A percentile compares a stretch with the other conserved stretches of the same genome.
phyloP scores from a whole-genome alignment of 75 land plant species.

The Picea glauca region DNA sequence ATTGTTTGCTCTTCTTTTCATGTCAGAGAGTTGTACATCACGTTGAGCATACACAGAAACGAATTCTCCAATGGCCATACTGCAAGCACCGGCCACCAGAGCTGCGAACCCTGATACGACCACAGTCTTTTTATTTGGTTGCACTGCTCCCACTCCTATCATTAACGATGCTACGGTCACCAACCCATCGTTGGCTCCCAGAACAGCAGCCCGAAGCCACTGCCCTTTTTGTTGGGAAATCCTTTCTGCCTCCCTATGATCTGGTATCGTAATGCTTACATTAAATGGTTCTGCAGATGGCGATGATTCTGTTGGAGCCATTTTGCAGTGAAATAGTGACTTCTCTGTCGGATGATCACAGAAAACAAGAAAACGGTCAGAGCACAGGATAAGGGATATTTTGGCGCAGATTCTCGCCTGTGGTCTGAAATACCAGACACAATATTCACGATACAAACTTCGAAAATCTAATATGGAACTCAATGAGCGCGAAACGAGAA shows the following conservation, averaged over 20 bases:
- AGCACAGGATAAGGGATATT: no score
- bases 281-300: no score
- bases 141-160: conserved; percentile 82
- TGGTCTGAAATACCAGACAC: no score
- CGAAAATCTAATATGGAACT: no score
- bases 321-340: no score
- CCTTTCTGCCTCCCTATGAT: not conserved
- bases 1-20: not conserved
- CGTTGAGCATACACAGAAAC: conserved; percentile 84
- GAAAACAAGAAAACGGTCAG: no score
- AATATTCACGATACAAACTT: no score
- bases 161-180: conserved; percentile 79
- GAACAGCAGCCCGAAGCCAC: conserved; percentile 84
- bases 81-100: conserved; percentile 82
- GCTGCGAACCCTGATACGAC: conserved; percentile 79
- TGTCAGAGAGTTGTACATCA: conserved; percentile 63
- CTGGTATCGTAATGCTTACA: no score
- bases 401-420: no score
- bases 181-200: conserved; percentile 90
- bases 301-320: no score
- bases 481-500: no score
- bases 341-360: no score
- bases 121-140: conserved; percentile 41
- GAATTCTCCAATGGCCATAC: conserved; percentile 95
- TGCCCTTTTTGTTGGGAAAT: conserved; percentile 67